phyloP scores from a whole-genome alignment of 805 yeast species.

The Yarrowia osloensis region DNA sequence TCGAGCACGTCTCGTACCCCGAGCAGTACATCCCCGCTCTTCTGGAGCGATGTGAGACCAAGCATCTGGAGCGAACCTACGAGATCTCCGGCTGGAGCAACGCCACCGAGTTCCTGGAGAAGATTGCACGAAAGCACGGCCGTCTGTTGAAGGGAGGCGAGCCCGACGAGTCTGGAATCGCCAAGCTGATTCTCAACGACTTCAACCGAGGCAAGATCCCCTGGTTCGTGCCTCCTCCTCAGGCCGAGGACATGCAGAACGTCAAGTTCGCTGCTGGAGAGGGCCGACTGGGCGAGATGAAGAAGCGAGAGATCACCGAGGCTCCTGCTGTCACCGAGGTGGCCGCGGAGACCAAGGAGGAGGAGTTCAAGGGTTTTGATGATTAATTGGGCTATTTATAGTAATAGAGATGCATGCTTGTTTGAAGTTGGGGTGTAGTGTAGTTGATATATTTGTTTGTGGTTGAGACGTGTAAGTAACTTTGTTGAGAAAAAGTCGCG shows the following conservation, averaged over 20 bases:
- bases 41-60: constrained; percentile 77
- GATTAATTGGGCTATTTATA: constrained; percentile 30
- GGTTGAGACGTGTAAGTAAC: too few species aligned
- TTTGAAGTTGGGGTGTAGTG: background rate
- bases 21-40: constrained; percentile 93
- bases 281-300: constrained; percentile 37
- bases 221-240: constrained; percentile 96
- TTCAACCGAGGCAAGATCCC: constrained; percentile 97
- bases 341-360: constrained; percentile 12
- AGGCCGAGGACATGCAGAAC: constrained; percentile 62
- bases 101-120: constrained; percentile 79
- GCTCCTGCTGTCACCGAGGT: constrained; percentile 1
- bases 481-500: too few species aligned
- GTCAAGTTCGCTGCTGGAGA: constrained; percentile 34
- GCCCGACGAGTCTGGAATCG: constrained; percentile 91
- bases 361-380: constrained; percentile 36
- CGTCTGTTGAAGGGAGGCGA: constrained; percentile 95
- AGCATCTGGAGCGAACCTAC: constrained; percentile 92
- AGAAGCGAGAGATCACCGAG: background rate
- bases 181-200: constrained; percentile 87
- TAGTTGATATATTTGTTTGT: too few species aligned
- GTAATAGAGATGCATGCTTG: constrained; percentile 25
- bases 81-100: constrained; percentile 86
- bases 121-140: constrained; percentile 90
- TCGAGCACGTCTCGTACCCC: constrained; percentile 94